These are phyloP conservation scores for Zopfia rhizophila DNA, from an alignment of 2,329 filamentous ascomycete genomes.

Conservation along the genomic window DNA sequence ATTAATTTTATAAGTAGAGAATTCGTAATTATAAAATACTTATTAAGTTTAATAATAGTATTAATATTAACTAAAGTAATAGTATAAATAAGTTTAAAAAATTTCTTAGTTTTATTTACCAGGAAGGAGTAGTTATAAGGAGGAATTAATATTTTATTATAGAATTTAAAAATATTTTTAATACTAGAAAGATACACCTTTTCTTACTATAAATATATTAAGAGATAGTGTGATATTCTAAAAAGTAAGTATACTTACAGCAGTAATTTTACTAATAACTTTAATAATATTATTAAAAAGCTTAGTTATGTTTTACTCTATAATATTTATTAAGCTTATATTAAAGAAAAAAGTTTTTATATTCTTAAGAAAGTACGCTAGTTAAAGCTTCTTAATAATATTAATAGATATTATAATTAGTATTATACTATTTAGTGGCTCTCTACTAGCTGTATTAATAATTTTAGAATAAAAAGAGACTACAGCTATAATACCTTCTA, in stretches of 20 bases:
- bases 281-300: slow-evolving; percentile 18
- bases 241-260: slow-evolving; percentile 18
- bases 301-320: slow-evolving; percentile 12
- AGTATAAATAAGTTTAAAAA: slow-evolving; percentile 20
- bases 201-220: slow-evolving; percentile 21
- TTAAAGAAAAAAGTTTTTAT: slow-evolving; percentile 24
- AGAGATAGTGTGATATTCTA: slow-evolving; percentile 9
- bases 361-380: slow-evolving; percentile 24
- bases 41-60: slow-evolving; percentile 22
- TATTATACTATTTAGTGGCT: slow-evolving; percentile 20
- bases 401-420: slow-evolving; percentile 17
- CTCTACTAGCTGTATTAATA: slow-evolving; percentile 18
- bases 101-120: slow-evolving; percentile 17
- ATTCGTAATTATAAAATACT: slow-evolving; percentile 22
- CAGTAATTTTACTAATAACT: slow-evolving; percentile 19
- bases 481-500: too few species aligned
- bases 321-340: slow-evolving; percentile 21
- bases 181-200: slow-evolving; percentile 20
- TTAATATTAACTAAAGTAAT: slow-evolving; percentile 23
- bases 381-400: slow-evolving; percentile 19
- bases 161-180: slow-evolving; percentile 21
- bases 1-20: slow-evolving; percentile 20
- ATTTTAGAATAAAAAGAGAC: too few species aligned
- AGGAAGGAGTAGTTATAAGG: slow-evolving; percentile 27
- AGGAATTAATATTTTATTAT: slow-evolving; percentile 23